Evolutionary conservation across 2,329 filamentous ascomycete genomes (phyloP).

Genomic region (Huntiella savannae): DNA sequence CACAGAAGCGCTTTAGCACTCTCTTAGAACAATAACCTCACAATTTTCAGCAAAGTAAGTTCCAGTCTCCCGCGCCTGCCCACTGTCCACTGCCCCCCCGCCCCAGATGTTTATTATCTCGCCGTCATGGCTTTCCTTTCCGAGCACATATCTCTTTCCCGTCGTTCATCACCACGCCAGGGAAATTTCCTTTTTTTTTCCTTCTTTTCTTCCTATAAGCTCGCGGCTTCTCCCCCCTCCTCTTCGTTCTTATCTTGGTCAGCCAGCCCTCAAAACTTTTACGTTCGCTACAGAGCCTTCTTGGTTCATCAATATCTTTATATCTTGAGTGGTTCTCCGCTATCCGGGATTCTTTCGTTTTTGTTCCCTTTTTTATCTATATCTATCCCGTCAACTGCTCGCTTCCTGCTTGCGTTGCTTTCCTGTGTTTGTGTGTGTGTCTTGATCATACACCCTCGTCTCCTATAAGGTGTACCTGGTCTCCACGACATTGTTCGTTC

Average conservation of each 20-base stretch:
- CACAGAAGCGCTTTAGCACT: background rate
- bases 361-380: background rate
- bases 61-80: too few relatives aligned
- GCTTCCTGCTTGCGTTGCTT: background rate
- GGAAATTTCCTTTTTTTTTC: background rate
- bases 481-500: too few relatives aligned
- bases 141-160: background rate
- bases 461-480: too few relatives aligned
- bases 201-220: conserved; percentile 6
- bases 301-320: conserved; percentile 1
- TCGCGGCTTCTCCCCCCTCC: conserved; percentile 3
- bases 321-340: background rate
- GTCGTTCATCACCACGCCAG: background rate
- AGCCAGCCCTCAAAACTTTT: background rate
- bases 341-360: background rate
- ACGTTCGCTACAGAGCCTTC: conserved; percentile 8
- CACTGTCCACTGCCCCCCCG: too few relatives aligned
- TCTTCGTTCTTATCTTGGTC: conserved; percentile 4
- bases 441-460: too few relatives aligned
- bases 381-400: background rate
- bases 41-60: background rate
- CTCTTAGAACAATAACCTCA: too few relatives aligned
- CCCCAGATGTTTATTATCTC: conserved; percentile 6
- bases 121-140: conserved; percentile 2
- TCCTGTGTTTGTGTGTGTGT: too few relatives aligned